Base-by-base conservation (phyloP, 169 alveolate species). In the Eimeria falciformis region DNA sequence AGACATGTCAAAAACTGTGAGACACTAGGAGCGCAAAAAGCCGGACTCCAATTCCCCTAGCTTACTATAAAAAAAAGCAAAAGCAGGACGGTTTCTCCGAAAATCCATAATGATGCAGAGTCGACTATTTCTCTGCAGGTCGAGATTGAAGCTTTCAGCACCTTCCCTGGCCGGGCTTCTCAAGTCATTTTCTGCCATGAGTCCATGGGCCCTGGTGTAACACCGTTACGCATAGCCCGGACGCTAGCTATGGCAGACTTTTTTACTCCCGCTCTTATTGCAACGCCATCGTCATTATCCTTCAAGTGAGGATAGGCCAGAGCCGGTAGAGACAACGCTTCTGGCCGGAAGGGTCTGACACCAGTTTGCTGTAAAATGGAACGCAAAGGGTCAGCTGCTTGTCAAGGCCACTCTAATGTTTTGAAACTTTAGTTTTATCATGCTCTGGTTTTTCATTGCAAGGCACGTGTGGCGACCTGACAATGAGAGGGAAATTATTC, bases 401-500 rank as follows among this genome's bases (percentile, higher is more conserved):
- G 9, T 0, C 40, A 47, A 23, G 50, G 25, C n/a, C n/a, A n/a
- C n/a, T n/a, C n/a, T n/a, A n/a, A n/a, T n/a, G n/a, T 0, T 17
- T 46, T 9, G 71, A 47, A 11, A 56, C 21, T 66, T 43, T 3
- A 27, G 58, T 46, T 23, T 53, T 33, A 27, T 18, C 12, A 33
- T 40, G 18, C 23, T 7, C 23, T 56, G 65, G 73, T 68, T 37
- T n/a, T 65, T 58, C 46, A 5, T 58, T 50, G 71, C 71, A 29
- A 90, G 77, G 75, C 65, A 46, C 40, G 81, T 62, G n/a, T 27
- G 78, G 91, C 79, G 55, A 37, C 40, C 9, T 85, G 65, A 66
- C 21, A 53, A 45, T 55, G 65, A 50, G 56, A 21, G 58, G 56
- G 68, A 25, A 0, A 96, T 58, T 93, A 96, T 55, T 96, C 96